Evolutionary conservation across 2,329 filamentous ascomycete genomes (phyloP).

Genomic region (Aspergillus sp.): DNA sequence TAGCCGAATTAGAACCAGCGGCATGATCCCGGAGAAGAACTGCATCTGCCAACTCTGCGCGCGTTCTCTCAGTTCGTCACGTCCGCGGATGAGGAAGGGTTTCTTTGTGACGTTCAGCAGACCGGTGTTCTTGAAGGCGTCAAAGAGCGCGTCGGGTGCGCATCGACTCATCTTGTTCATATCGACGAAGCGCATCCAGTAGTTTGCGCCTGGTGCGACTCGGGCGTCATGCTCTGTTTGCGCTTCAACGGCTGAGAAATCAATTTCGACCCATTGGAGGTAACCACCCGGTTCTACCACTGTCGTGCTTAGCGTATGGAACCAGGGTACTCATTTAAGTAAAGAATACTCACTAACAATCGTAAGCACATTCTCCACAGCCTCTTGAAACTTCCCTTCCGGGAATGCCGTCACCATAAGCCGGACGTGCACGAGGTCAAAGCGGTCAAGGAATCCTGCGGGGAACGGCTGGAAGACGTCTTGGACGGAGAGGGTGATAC

Average conservation of each 20-base stretch:
- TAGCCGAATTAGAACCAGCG: background rate
- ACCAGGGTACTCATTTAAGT: too few relatives aligned
- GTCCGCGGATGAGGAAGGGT: background rate
- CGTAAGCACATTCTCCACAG: background rate
- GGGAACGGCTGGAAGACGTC: slow-evolving; percentile 9
- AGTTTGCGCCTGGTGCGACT: background rate
- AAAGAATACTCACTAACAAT: background rate
- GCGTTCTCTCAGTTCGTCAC: background rate
- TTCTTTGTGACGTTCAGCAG: background rate
- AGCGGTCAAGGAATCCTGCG: background rate
- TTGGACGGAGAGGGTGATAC: background rate
- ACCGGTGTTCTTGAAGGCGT: background rate
- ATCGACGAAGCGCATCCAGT: background rate
- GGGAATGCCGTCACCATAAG: background rate
- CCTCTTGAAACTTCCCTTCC: background rate
- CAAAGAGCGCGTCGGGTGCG: background rate
- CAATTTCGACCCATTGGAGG: slow-evolving; percentile 7
- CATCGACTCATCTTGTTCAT: background rate
- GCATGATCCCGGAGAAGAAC: background rate
- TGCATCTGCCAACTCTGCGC: background rate
- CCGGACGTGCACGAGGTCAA: slow-evolving; percentile 11
- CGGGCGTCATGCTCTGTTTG: background rate
- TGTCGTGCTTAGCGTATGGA: too few relatives aligned
- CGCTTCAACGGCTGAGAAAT: background rate
- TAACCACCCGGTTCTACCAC: slow-evolving; percentile 9